Evolutionary conservation across 495 filamentous ascomycete species (phyloP).

Genomic region (Trichoderma asperelloides): DNA sequence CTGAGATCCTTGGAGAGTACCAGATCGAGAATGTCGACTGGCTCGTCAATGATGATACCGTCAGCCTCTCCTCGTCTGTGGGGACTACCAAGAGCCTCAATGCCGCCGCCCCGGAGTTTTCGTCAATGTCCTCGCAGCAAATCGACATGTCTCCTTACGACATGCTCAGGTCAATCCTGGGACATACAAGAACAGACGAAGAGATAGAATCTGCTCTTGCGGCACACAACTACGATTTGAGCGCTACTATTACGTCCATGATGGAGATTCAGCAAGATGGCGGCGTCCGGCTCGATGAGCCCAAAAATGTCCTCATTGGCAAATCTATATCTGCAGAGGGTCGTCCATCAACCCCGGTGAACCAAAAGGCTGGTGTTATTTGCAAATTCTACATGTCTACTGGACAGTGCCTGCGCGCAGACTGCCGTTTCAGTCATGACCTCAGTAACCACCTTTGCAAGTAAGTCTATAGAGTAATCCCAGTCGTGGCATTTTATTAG

Average conservation of each 20-base stretch:
- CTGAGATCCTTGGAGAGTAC: constrained; percentile 83
- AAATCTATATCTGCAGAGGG: constrained; percentile 74
- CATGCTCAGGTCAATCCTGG: constrained; percentile 90
- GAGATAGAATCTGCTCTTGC: constrained; percentile 88
- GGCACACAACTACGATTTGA: constrained; percentile 84
- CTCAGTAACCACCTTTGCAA: constrained; percentile 95
- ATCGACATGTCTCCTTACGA: constrained; percentile 96
- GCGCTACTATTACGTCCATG: constrained; percentile 75
- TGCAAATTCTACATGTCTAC: constrained; percentile 95
- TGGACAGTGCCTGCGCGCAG: constrained; percentile 85
- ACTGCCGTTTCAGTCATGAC: constrained; percentile 97
- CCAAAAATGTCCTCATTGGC: constrained; percentile 64
- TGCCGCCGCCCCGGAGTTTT: constrained; percentile 68
- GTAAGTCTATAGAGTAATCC: constrained; percentile 45
- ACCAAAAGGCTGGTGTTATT: constrained; percentile 69
- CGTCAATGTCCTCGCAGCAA: constrained; percentile 56
- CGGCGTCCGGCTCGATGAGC: constrained; percentile 35
- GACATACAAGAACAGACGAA: constrained; percentile 80
- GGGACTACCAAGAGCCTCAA: constrained; percentile 57
- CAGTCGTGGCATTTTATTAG: not conserved
- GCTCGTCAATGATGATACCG: constrained; percentile 85
- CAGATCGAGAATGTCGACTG: constrained; percentile 93
- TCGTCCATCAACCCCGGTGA: constrained; percentile 64
- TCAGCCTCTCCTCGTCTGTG: constrained; percentile 65
- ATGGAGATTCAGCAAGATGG: constrained; percentile 54